Evolutionary conservation across 2,329 filamentous ascomycete genomes (phyloP), one percentile per base, ranked within the genome.

Genomic region (Cladosporium sp.): DNA sequence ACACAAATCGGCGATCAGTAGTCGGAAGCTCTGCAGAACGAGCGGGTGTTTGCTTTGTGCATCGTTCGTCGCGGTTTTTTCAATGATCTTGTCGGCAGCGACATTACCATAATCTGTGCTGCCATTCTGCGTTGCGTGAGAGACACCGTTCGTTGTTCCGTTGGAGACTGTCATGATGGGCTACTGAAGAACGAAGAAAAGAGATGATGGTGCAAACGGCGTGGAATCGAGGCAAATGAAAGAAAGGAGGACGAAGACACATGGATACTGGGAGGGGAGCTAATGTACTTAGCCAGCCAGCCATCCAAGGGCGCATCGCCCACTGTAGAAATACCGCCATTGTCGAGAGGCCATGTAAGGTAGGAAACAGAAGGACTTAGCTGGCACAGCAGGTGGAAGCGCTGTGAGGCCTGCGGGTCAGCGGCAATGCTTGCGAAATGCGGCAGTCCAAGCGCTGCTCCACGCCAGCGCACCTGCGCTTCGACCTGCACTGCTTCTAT

Each of bases 1-100:
- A 60, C 83, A 86, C 4, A 87, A 68, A 63, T 87, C 84, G 42
- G 84, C 82, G 54, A 87, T 83, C 32, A 87, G 68, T 46, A 79
- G 70, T 50, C 84, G 74, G 62, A 85, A 85, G 4, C 79, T 79
- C 59, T 53, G 50, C 7, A 53, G 50, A 7, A 53, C 50, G 3
- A 53, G 35, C 28, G 48, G 48, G 19, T 50, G 48, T n/a, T 50
- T 43, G 40, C 48, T 50, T 40, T 50, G 41, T 16, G 18, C 40
- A 28, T 50, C 48, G 6, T 43, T 50, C 31, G n/a, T 31, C 10
- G 37, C 32, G 2, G 48, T 50, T 31, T 43, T 42, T 3, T 43
- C 48, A 7, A 50, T 13, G 13, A 50, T 50, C 40, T 43, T 50
- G 40, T 50, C 38, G 32, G 32, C 18, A 4, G 48, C 48, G 2